A percentile compares a stretch with the other conserved stretches of the same genome.
These are phyloP conservation scores for Leucosporidium yakuticum DNA, from an alignment of 768 basidiomycete species.

Conservation along the genomic window DNA sequence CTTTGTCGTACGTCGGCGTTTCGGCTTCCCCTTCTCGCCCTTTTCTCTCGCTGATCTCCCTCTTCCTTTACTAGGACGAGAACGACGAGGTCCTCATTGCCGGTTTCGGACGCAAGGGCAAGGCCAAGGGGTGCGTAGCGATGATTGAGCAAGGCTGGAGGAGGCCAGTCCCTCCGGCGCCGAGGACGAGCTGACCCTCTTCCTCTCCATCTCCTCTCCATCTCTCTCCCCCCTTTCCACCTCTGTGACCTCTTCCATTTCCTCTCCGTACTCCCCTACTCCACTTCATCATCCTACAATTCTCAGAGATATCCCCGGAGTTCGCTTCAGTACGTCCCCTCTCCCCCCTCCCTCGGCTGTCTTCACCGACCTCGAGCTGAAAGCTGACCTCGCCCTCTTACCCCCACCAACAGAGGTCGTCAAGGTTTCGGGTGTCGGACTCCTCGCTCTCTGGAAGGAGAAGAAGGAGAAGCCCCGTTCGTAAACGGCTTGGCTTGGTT, in stretches of 20 bases:
- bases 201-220: not conserved
- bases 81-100: constrained; percentile 57
- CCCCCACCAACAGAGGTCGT: constrained; percentile 71
- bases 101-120: constrained; percentile 99
- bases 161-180: no score
- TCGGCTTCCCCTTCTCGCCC: no score
- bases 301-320: constrained; percentile 91
- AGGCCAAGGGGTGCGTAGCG: constrained; percentile 67
- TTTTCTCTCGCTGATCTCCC: no score
- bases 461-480: constrained; percentile 37
- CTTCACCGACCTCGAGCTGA: not conserved
- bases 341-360: not conserved
- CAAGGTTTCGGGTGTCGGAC: constrained; percentile 98
- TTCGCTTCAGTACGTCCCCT: constrained; percentile 54
- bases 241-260: not conserved
- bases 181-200: no score
- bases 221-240: not conserved
- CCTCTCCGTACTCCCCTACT: not conserved
- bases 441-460: constrained; percentile 44
- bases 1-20: constrained; percentile 58
- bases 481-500: constrained; percentile 5
- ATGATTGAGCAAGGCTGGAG: no score
- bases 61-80: not conserved
- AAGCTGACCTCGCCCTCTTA: not conserved
- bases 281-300: not conserved